Conservation (phyloP, 768 basidiomycete species). For the Mycena amicta region DNA sequence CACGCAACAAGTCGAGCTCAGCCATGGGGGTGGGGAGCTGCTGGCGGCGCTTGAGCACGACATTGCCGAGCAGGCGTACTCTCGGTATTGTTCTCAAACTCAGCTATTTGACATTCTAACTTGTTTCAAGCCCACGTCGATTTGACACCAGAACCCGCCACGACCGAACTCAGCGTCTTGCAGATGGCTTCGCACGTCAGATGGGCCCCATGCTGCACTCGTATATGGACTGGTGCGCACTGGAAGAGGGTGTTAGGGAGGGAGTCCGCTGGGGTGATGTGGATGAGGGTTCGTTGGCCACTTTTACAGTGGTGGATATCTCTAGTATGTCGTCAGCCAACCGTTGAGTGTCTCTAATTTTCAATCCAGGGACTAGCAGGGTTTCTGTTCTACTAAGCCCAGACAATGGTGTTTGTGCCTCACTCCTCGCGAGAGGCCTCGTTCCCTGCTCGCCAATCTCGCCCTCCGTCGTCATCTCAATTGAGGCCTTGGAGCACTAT, state of each 20-base stretch:
- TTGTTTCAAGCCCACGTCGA: not conserved
- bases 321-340: not conserved
- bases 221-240: not conserved
- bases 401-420: not conserved
- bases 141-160: not conserved
- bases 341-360: not conserved
- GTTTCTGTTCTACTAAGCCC: not conserved
- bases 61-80: not conserved
- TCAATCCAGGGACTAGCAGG: not conserved
- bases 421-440: conserved; percentile 8
- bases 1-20: not conserved
- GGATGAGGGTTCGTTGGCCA: not conserved
- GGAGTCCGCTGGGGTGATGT: not conserved
- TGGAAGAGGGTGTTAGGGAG: not conserved
- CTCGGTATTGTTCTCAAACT: not conserved
- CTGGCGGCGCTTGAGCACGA: not conserved
- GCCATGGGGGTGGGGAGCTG: not conserved
- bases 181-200: not conserved
- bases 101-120: not conserved
- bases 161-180: not conserved
- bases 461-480: conserved; percentile 9
- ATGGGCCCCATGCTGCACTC: not conserved
- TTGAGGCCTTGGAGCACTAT: conserved; percentile 13
- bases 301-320: not conserved
- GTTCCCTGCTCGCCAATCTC: conserved; percentile 15